Evolutionary conservation across 768 basidiomycete genomes (phyloP).

Genomic region (Cubamyces sp.): DNA sequence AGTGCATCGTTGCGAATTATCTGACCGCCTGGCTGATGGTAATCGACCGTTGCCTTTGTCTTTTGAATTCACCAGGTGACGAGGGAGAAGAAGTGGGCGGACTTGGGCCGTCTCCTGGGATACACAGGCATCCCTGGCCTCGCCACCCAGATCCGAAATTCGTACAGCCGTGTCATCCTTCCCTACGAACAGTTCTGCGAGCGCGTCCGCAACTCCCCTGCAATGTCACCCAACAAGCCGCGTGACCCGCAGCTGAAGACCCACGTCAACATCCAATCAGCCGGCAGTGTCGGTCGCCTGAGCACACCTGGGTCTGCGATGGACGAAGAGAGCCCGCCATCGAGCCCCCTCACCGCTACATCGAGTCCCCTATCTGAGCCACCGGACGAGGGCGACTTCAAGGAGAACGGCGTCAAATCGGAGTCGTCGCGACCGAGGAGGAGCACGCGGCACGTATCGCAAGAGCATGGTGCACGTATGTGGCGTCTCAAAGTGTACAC

Average conservation of each 20-base stretch:
- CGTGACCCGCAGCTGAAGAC: conserved; percentile 59
- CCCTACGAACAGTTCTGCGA: conserved; percentile 95
- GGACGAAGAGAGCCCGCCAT: conserved; percentile 62
- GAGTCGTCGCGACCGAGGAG: conserved; percentile 47
- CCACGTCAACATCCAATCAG: conserved; percentile 51
- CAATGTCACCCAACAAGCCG: conserved; percentile 45
- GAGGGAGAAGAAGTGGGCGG: conserved; percentile 84
- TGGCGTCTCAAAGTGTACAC: not conserved
- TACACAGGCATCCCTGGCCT: conserved; percentile 83
- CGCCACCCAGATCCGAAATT: conserved; percentile 85
- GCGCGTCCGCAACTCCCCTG: conserved; percentile 68
- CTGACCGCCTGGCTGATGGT: not conserved
- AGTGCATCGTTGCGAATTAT: not conserved
- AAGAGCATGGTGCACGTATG: conserved; percentile 47
- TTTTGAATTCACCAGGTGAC: conserved; percentile 60
- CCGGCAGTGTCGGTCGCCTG: conserved; percentile 42
- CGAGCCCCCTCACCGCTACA: conserved; percentile 74
- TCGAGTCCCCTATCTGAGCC: conserved; percentile 82
- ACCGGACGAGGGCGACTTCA: conserved; percentile 73
- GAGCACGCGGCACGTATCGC: conserved; percentile 53
- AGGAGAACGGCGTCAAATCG: conserved; percentile 51
- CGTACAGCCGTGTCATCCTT: conserved; percentile 88
- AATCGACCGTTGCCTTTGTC: not conserved
- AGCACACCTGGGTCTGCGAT: conserved; percentile 25
- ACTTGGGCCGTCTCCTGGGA: conserved; percentile 80